Evolutionary conservation across 805 yeast genomes (phyloP), one percentile per base, ranked within the genome.

Genomic region (Starmerella apis): DNA sequence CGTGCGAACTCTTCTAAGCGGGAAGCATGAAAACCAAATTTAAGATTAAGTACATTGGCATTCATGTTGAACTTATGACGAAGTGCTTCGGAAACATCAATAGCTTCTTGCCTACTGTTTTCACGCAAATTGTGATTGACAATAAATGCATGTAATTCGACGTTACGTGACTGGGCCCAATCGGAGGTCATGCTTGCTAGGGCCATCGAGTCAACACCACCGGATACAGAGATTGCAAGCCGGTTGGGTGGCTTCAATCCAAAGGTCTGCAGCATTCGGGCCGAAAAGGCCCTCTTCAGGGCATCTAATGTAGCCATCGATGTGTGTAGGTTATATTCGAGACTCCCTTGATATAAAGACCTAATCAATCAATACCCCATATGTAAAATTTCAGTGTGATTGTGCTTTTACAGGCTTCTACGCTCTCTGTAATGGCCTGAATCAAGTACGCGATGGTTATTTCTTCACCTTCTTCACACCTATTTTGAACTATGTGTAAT

Each of bases 151-250:
- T 52, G 28, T 18, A 75, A 54, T 1, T 56, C 51, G 2, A 66
- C 59, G 6, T 64, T 58, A 43, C 65, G 53, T 2, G 52, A 47
- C 3, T 46, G 50, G 10, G 69, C 64, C 56, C 68, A 74, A 23
- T 65, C 62, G 0, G 67, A 53, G 4, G 80, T 62, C 18, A 82
- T 65, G 55, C 73, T 72, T 0, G 83, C 70, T 39, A 84, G 62
- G 13, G 83, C 79, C 78, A 83, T 79, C 1, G 92, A 83, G 61
- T 84, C 94, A 0, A 81, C 86, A 1, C 94, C 94, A 1, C 94
- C 94, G 14, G 86, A 79, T 0, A 84, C 72, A 0, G 87, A 86
- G 16, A 84, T 63, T 4, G 71, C 76, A 0, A 77, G 50, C 27
- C 53, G 61, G 1, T 35, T 14, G 1, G 58, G 58, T 5, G 57